These are phyloP conservation scores for Rhynchosporium agropyri DNA, from an alignment of 2,329 filamentous ascomycete species.

Conservation along the genomic window DNA sequence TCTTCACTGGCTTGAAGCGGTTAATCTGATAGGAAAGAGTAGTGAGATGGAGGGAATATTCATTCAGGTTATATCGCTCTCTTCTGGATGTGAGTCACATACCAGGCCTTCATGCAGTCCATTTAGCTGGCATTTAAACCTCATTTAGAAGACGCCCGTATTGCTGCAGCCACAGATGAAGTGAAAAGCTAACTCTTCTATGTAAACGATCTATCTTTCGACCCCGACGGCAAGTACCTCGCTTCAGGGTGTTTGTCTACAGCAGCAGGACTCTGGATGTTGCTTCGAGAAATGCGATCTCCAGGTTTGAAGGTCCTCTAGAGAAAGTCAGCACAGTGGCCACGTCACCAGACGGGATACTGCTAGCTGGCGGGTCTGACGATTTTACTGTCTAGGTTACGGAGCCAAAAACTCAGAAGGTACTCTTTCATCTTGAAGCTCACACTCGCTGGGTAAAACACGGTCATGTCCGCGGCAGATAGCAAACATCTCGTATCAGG, in stretches of 20 bases:
- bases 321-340: slow-evolving; percentile 16
- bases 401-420: neutral
- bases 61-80: neutral
- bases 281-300: neutral
- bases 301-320: slow-evolving; percentile 16
- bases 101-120: neutral
- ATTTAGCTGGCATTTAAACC: neutral
- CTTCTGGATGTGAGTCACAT: neutral
- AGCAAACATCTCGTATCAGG: neutral
- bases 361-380: slow-evolving; percentile 3
- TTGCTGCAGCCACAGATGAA: neutral
- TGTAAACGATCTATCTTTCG: neutral
- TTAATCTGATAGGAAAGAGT: neutral
- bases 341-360: slow-evolving; percentile 23
- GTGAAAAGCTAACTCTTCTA: neutral
- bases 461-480: neutral
- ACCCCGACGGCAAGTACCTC: neutral
- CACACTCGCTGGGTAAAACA: neutral
- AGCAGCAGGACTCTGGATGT: neutral
- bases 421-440: neutral
- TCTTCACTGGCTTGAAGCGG: neutral
- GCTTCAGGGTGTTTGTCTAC: neutral
- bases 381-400: slow-evolving; percentile 14
- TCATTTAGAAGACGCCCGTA: neutral
- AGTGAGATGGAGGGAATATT: neutral